Evolutionary conservation across 176 grass and related monocot genomes (phyloP), one percentile per base, ranked within the genome.

Genomic region (Zea luxurians): DNA sequence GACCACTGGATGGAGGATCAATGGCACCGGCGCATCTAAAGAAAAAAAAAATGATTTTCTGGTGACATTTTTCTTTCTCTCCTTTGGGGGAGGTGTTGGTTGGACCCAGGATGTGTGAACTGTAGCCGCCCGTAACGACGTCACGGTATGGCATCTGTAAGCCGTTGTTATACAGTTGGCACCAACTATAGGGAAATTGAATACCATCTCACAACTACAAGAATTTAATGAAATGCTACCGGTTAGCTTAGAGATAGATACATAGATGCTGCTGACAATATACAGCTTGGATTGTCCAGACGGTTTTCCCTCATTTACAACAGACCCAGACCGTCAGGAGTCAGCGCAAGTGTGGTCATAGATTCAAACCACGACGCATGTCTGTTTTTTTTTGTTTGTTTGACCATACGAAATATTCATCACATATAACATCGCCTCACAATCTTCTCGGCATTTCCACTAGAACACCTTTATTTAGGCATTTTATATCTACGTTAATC

Each of bases 151-250:
- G 16, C 61, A 50, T 41, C 52, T 41, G 61, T 66, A 53, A 78
- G 76, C 17, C 68, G 48, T 72, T 63, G 45, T 40, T 64, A 50
- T 52, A 81, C 68, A 27, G 11, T 50, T 81, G 79, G 45, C 79
- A 62, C 16, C 68, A 71, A 48, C 78, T 41, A 62, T 38, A 72
- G 2, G 35, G 27, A 72, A 16, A 81, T 62, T 21, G 16, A 72
- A 50, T 63, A 40, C 68, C 8, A 71, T 38, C 35, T 48, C 9
- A 6, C 16, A 6, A 3, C 43, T 52, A 65, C 4, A 21, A 53
- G 34, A 65, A 78, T 65, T 35, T 20, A 63, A 49, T 64, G 4
- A 18, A 78, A 75, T 34, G 21, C 45, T 34, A 21, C 45, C 3
- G 1, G 13, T 53, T 21, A 21, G 66, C 46, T 53, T 20, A 66